Evolutionary conservation across 768 basidiomycete genomes (phyloP).

Genomic region (Leccinum variicolor): DNA sequence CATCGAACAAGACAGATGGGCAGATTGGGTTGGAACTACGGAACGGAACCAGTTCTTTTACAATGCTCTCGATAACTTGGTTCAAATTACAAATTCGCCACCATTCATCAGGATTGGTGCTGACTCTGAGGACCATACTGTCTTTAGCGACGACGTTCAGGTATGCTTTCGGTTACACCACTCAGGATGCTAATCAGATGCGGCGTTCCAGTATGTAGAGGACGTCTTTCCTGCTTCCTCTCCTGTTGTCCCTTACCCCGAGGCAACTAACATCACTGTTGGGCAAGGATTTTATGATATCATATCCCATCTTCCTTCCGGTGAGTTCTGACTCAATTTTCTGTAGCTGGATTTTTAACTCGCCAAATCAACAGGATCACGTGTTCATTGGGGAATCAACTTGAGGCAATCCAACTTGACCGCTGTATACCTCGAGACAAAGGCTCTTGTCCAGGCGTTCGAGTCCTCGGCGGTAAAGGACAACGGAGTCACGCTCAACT

Average conservation of each 20-base stretch:
- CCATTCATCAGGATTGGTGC: slow-evolving; percentile 62
- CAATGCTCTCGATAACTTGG: slow-evolving; percentile 58
- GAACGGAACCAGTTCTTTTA: slow-evolving; percentile 56
- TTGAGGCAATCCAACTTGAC: slow-evolving; percentile 53
- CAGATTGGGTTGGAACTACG: slow-evolving; percentile 57
- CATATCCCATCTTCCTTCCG: slow-evolving; percentile 48
- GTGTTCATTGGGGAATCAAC: slow-evolving; percentile 67
- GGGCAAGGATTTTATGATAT: slow-evolving; percentile 55
- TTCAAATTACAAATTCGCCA: slow-evolving; percentile 45
- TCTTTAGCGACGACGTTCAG: slow-evolving; percentile 46
- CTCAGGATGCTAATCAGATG: neutral
- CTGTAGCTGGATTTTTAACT: neutral
- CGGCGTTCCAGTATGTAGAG: slow-evolving; percentile 39
- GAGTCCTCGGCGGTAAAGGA: slow-evolving; percentile 34
- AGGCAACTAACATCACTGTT: slow-evolving; percentile 57
- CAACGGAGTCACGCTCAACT: slow-evolving; percentile 47
- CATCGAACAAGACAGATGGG: slow-evolving; percentile 69
- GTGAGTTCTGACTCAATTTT: slow-evolving; percentile 27
- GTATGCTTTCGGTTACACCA: slow-evolving; percentile 26
- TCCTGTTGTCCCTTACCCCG: slow-evolving; percentile 57
- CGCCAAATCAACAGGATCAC: slow-evolving; percentile 43
- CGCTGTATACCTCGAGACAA: slow-evolving; percentile 44
- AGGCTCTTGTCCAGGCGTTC: slow-evolving; percentile 49
- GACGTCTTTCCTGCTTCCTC: slow-evolving; percentile 48
- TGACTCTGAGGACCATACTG: slow-evolving; percentile 55